Conservation (phyloP, 192 early-diverging fungal genomes). For the Backusella circina region DNA sequence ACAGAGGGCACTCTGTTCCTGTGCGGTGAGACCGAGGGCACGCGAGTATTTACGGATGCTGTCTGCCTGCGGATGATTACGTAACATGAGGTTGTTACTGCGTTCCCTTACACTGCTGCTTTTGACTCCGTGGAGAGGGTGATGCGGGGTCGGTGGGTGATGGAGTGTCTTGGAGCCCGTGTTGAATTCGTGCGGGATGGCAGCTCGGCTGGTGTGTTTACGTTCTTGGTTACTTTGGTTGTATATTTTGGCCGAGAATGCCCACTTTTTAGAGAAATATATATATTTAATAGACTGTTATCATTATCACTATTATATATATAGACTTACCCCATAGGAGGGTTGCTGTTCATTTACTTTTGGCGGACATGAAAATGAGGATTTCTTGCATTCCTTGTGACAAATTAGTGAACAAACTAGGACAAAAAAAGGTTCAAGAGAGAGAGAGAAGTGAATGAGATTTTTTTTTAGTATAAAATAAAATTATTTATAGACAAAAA, state of each 20-base stretch:
- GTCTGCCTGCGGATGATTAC: slow-evolving; percentile 12
- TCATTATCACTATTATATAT: background rate
- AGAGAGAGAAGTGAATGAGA: background rate
- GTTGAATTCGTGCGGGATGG: background rate
- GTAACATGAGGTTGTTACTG: background rate
- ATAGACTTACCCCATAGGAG: slow-evolving; percentile 26
- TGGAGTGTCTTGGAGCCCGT: background rate
- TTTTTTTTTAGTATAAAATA: background rate
- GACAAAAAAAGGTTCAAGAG: background rate
- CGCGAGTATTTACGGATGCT: slow-evolving; percentile 22
- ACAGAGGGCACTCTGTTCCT: slow-evolving; percentile 21
- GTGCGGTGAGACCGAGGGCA: slow-evolving; percentile 19
- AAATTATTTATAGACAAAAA: background rate
- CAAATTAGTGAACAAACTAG: slow-evolving; percentile 35
- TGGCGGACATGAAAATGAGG: slow-evolving; percentile 30
- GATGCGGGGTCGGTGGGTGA: background rate
- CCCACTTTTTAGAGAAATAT: no score
- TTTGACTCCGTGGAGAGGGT: background rate
- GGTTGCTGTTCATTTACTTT: slow-evolving; percentile 34
- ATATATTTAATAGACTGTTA: background rate
- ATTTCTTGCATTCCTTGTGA: slow-evolving; percentile 31
- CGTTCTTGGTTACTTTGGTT: slow-evolving; percentile 3
- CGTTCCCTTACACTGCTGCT: background rate
- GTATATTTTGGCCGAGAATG: slow-evolving; percentile 32
- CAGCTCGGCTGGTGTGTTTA: background rate